Conservation (phyloP, 176 grass and related monocot genomes). For the Elymus sibiricus region DNA sequence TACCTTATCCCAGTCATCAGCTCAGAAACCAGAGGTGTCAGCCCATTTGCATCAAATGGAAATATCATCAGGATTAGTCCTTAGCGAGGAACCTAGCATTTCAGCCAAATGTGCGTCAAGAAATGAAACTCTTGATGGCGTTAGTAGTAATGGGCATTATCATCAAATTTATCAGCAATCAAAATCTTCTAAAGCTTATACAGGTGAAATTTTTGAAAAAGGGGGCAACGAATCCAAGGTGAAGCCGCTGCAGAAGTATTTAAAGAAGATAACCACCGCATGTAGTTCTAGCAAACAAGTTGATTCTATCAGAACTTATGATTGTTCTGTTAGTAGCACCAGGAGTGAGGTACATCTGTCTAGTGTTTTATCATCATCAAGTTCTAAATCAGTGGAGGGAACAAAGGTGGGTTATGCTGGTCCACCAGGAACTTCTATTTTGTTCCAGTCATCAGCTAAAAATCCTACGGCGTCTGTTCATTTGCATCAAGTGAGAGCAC, state of each 20-base stretch:
- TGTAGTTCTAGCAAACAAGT: neutral
- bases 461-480: neutral
- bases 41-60: neutral
- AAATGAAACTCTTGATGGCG: constrained; percentile 1
- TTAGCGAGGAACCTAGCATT: neutral
- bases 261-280: constrained; percentile 25
- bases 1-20: neutral
- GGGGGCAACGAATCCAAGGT: constrained; percentile 12
- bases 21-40: neutral
- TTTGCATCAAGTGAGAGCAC: constrained; percentile 22
- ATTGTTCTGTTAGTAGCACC: neutral
- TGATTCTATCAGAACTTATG: neutral
- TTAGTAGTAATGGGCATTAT: constrained; percentile 4
- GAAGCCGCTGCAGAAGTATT: constrained; percentile 44
- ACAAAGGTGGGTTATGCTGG: neutral
- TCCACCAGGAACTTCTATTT: neutral
- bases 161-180: constrained; percentile 5
- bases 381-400: neutral
- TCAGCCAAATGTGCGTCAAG: neutral
- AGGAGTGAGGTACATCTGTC: neutral
- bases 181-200: constrained; percentile 28
- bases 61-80: neutral
- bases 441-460: constrained; percentile 5
- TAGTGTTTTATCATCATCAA: neutral
- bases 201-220: constrained; percentile 32